Percentiles rank a stretch among this genome's conserved stretches.
phyloP scores from a whole-genome alignment of 2,329 filamentous ascomycete species.

The Diaporthe sp. region DNA sequence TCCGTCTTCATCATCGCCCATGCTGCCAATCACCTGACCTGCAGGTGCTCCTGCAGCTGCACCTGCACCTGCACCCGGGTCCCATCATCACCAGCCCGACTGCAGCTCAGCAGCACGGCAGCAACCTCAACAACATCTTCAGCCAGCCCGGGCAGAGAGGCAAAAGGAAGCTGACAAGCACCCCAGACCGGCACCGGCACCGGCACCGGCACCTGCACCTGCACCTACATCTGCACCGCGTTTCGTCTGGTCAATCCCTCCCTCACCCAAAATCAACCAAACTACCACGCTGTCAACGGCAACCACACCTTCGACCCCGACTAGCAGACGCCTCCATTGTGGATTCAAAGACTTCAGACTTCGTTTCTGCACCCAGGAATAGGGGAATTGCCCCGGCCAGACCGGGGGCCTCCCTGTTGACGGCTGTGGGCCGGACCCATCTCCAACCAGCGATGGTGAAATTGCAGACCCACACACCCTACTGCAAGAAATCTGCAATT shows the following conservation, averaged over 20 bases:
- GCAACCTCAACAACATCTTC: neutral
- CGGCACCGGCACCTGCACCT: neutral
- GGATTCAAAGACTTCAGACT: slow-evolving; percentile 12
- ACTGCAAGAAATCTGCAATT: no score
- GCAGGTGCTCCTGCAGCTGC: neutral
- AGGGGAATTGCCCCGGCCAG: slow-evolving; percentile 22
- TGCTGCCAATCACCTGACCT: slow-evolving; percentile 24
- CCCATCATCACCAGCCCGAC: neutral
- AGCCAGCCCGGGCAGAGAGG: neutral
- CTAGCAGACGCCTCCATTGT: slow-evolving; percentile 26
- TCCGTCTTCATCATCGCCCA: slow-evolving; percentile 11
- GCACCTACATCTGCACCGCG: neutral
- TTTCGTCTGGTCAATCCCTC: neutral
- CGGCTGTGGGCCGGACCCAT: slow-evolving; percentile 26
- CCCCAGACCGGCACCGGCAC: neutral
- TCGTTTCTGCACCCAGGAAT: slow-evolving; percentile 27
- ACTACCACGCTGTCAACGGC: neutral
- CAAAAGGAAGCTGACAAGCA: neutral
- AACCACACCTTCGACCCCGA: slow-evolving; percentile 17
- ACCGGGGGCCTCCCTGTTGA: slow-evolving; percentile 27
- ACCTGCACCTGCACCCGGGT: neutral
- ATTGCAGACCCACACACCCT: no score
- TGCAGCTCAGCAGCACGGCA: neutral
- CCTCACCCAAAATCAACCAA: neutral
- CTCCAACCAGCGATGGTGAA: no score